Percentiles rank a stretch among this genome's conserved stretches.
phyloP scores from a whole-genome alignment of 345 rosid species.

The Eucalyptus curtisii region DNA sequence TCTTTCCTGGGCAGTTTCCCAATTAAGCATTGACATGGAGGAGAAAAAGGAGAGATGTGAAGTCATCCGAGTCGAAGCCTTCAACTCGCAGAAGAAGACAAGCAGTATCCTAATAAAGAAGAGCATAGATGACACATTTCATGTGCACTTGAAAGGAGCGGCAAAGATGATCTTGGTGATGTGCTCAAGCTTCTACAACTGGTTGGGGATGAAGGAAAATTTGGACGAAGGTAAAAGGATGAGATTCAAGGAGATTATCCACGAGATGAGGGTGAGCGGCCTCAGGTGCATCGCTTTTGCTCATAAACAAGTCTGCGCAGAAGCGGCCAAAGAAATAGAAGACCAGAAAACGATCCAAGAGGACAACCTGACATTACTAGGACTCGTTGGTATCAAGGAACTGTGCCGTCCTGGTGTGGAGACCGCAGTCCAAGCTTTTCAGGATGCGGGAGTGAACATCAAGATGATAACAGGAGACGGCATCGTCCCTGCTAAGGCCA shows the following conservation, averaged over 20 bases:
- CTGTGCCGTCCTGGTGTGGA: too few relatives aligned
- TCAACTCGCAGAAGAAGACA: slow-evolving; percentile 30
- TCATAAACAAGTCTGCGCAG: fast-evolving
- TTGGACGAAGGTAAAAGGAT: too few relatives aligned
- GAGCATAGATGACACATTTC: fast-evolving
- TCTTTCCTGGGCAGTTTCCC: slow-evolving; percentile 49
- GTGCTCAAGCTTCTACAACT: too few relatives aligned
- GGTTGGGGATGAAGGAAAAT: too few relatives aligned
- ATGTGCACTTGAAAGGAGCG: too few relatives aligned
- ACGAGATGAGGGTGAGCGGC: fast-evolving
- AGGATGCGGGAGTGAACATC: slow-evolving; percentile 48
- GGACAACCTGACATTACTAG: too few relatives aligned
- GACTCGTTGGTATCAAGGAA: too few relatives aligned
- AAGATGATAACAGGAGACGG: slow-evolving; percentile 78
- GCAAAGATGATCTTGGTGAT: fast-evolving
- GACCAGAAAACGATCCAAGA: too few relatives aligned
- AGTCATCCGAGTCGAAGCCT: slow-evolving; percentile 30
- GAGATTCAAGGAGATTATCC: too few relatives aligned
- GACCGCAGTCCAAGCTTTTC: not conserved
- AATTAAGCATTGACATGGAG: slow-evolving; percentile 22
- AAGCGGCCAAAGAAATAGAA: fast-evolving
- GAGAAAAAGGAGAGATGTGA: slow-evolving; percentile 4
- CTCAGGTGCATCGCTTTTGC: too few relatives aligned
- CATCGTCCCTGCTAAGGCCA: slow-evolving; percentile 56
- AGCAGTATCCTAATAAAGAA: not conserved